These are phyloP conservation scores for Ricinus communis DNA, from an alignment of 345 rosid species.

Conservation along the genomic window DNA sequence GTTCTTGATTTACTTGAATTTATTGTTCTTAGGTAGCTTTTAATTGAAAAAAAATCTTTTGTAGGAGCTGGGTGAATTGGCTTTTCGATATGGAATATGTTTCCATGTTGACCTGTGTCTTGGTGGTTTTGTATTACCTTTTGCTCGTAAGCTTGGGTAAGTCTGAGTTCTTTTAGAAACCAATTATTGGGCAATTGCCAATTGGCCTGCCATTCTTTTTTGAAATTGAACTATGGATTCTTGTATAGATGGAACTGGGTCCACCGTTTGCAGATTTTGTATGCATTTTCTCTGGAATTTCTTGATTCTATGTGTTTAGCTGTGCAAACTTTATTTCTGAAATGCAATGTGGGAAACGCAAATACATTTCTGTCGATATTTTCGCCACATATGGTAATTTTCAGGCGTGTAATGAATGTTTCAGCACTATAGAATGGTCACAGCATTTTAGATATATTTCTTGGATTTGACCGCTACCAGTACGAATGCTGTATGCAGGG, in stretches of 20 bases:
- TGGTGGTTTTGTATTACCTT: constrained; percentile 97
- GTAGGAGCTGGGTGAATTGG: constrained; percentile 92
- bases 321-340: background rate
- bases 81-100: constrained; percentile 71
- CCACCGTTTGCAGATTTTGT: background rate
- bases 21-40: background rate
- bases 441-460: too few relatives aligned
- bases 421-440: background rate
- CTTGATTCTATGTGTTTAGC: background rate
- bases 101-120: constrained; percentile 98
- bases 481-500: background rate
- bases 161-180: background rate
- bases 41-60: constrained; percentile 15
- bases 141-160: constrained; percentile 86
- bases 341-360: background rate
- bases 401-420: background rate
- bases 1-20: constrained; percentile 14
- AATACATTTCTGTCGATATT: background rate
- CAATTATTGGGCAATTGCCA: background rate
- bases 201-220: background rate
- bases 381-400: background rate
- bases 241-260: too few relatives aligned
- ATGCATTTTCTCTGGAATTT: background rate
- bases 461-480: background rate
- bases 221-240: background rate